Evolutionary conservation across 129 eudicot genomes (phyloP).

Genomic region (Logfia minima): DNA sequence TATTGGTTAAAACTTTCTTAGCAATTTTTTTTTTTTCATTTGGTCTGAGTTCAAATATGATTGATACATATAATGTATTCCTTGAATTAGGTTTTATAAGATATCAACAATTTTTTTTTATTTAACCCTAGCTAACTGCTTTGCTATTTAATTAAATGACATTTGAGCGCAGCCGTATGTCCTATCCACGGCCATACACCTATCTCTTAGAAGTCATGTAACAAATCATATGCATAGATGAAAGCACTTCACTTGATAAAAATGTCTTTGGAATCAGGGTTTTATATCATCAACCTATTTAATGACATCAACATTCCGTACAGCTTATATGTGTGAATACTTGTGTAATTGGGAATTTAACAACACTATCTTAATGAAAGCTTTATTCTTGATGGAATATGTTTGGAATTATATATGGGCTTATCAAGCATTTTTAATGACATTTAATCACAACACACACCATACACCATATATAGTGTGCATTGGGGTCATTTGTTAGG

Average conservation of each 20-base stretch:
- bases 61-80: background rate
- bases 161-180: background rate
- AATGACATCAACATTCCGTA: background rate
- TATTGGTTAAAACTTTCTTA: background rate
- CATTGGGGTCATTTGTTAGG: no score
- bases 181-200: background rate
- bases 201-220: background rate
- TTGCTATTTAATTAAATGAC: background rate
- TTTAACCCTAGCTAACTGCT: conserved; percentile 4
- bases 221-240: background rate
- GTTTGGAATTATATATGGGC: no score
- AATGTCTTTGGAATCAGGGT: background rate
- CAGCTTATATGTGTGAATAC: background rate
- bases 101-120: background rate
- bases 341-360: no score
- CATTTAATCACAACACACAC: no score
- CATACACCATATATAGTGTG: no score
- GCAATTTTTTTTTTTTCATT: background rate
- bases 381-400: no score
- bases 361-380: no score
- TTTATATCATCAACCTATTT: background rate
- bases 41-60: background rate
- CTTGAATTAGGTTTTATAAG: background rate
- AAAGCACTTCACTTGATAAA: background rate
- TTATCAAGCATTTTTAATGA: no score